phyloP scores from a whole-genome alignment of 75 land plant genomes.

The Ceratopteris richardii region DNA sequence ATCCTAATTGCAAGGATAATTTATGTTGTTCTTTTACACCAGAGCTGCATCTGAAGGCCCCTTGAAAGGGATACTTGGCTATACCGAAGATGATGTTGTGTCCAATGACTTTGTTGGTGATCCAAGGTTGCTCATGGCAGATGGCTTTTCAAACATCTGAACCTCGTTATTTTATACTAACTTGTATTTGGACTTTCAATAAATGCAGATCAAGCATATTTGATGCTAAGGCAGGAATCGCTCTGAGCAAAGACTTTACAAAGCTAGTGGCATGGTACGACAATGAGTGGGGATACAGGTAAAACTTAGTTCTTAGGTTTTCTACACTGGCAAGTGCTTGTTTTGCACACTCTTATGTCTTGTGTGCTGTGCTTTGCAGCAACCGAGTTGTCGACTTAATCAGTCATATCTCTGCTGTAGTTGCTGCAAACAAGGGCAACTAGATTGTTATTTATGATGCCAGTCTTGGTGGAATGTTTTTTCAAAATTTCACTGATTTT shows the following conservation, averaged over 20 bases:
- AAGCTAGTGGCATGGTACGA: conserved; percentile 89
- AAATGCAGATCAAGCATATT: conserved; percentile 76
- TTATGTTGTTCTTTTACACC: not conserved
- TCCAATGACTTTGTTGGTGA: conserved; percentile 93
- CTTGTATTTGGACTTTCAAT: too few species aligned
- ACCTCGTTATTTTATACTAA: not conserved
- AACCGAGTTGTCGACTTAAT: conserved; percentile 35
- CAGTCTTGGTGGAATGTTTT: too few species aligned
- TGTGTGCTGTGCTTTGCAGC: conserved; percentile 16
- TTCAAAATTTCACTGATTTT: too few species aligned
- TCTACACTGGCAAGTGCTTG: not conserved
- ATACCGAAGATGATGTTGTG: conserved; percentile 96
- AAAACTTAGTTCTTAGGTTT: conserved; percentile 3
- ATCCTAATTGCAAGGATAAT: too few species aligned
- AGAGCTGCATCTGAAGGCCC: conserved; percentile 77
- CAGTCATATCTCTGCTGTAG: conserved; percentile 30
- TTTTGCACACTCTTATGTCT: too few species aligned
- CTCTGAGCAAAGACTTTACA: conserved; percentile 49
- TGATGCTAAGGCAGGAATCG: conserved; percentile 93
- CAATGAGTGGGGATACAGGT: conserved; percentile 98
- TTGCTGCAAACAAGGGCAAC: conserved; percentile 12
- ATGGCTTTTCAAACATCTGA: not conserved
- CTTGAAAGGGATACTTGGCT: conserved; percentile 85
- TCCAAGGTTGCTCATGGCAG: conserved; percentile 36
- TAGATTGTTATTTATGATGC: too few species aligned